A percentile compares a stretch with the other conserved stretches of the same genome.
phyloP scores from a whole-genome alignment of 768 basidiomycete genomes.

The Boletellus sp. region DNA sequence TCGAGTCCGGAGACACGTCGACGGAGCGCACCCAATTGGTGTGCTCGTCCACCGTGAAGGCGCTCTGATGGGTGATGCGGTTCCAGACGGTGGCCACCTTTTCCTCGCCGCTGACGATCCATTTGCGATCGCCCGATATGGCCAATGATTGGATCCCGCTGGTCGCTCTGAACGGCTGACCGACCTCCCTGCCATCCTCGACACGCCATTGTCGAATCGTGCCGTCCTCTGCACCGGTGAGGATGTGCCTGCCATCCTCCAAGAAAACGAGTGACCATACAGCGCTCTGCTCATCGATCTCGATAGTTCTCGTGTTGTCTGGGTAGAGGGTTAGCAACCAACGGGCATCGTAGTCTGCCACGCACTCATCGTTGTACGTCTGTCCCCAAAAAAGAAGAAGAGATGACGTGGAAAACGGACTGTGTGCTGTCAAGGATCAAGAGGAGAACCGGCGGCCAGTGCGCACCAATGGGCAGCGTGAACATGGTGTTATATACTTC shows the following conservation, averaged over 20 bases:
- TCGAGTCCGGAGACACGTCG: slow-evolving; percentile 7
- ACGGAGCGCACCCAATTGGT: not conserved
- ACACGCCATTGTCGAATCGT: slow-evolving; percentile 4
- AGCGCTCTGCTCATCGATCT: not conserved
- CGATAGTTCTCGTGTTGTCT: slow-evolving; percentile 3
- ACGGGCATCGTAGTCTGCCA: not conserved
- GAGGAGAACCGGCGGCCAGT: not conserved
- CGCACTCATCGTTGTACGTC: slow-evolving; percentile 1
- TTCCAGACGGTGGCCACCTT: slow-evolving; percentile 4
- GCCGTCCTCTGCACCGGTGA: not conserved
- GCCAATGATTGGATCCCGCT: not conserved
- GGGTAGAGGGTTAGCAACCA: not conserved
- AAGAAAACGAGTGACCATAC: slow-evolving; percentile 1
- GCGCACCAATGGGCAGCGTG: not conserved
- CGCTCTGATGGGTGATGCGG: not conserved
- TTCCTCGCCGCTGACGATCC: slow-evolving; percentile 4
- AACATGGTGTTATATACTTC: not conserved
- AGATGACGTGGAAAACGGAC: not conserved
- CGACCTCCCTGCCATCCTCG: slow-evolving; percentile 6
- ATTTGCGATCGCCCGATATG: slow-evolving; percentile 1
- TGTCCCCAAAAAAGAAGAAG: not conserved
- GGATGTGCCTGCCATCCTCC: slow-evolving; percentile 4
- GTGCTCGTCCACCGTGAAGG: slow-evolving; percentile 2
- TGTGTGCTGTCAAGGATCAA: not conserved
- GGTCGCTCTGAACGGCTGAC: not conserved